These are phyloP conservation scores for Plectosphaerella plurivora DNA, from an alignment of 2,329 filamentous ascomycete genomes.

Conservation along the genomic window DNA sequence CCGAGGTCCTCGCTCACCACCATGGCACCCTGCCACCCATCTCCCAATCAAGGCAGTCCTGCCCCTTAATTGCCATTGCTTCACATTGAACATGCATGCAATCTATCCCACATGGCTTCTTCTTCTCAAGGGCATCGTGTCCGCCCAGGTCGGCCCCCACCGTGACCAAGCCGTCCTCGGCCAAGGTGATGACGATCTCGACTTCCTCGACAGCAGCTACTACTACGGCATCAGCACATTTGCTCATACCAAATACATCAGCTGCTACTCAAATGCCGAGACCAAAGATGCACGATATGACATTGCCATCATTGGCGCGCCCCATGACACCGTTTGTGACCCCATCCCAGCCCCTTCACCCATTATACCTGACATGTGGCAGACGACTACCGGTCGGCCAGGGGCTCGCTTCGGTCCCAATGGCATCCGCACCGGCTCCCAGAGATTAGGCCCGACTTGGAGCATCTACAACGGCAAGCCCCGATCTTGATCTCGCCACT, in stretches of 20 bases:
- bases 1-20: no score
- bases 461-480: slow-evolving; percentile 18
- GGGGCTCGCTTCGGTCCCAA: slow-evolving; percentile 21
- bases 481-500: neutral
- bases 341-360: neutral
- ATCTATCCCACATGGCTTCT: no score
- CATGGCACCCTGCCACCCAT: no score
- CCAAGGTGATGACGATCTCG: slow-evolving; percentile 8
- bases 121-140: neutral
- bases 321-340: slow-evolving; percentile 21
- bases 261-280: slow-evolving; percentile 17
- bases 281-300: slow-evolving; percentile 13
- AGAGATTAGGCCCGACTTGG: slow-evolving; percentile 15
- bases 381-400: slow-evolving; percentile 18
- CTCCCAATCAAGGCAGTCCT: no score
- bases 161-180: slow-evolving; percentile 7
- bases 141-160: slow-evolving; percentile 2
- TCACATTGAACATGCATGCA: no score
- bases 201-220: slow-evolving; percentile 8
- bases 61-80: no score
- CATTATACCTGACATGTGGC: neutral
- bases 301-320: slow-evolving; percentile 22
- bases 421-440: slow-evolving; percentile 19
- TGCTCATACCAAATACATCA: slow-evolving; percentile 16
- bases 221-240: slow-evolving; percentile 16